phyloP scores from a whole-genome alignment of 2,329 filamentous ascomycete genomes.

The Emergomyces orientalis region DNA sequence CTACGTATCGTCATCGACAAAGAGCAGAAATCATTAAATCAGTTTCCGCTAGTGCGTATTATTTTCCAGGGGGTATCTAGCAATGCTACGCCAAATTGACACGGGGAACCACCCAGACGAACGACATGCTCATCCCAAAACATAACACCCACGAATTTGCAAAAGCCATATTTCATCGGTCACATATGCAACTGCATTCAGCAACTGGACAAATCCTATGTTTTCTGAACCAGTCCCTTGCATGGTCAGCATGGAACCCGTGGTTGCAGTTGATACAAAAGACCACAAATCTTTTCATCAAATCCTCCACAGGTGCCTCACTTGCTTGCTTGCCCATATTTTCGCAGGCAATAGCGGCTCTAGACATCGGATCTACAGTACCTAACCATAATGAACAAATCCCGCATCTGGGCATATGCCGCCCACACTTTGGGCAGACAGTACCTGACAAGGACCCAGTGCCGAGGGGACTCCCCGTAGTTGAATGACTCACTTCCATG shows the following conservation, averaged over 20 bases:
- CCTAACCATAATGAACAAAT: slow-evolving; percentile 55
- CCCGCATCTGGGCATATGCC: slow-evolving; percentile 54
- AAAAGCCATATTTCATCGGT: slow-evolving; percentile 14
- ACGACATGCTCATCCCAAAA: not conserved
- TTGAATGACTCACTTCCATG: slow-evolving; percentile 28
- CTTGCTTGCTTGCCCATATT: slow-evolving; percentile 15
- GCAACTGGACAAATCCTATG: slow-evolving; percentile 48
- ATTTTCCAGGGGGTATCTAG: not conserved
- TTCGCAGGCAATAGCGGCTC: slow-evolving; percentile 29
- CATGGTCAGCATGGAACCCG: slow-evolving; percentile 55
- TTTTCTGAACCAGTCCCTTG: slow-evolving; percentile 50
- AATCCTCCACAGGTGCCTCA: slow-evolving; percentile 26
- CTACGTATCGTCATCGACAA: not conserved
- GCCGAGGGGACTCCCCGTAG: slow-evolving; percentile 29
- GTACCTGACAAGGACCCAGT: slow-evolving; percentile 38
- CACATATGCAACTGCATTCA: slow-evolving; percentile 47
- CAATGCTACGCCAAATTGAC: not conserved
- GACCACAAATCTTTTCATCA: slow-evolving; percentile 47
- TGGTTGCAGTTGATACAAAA: slow-evolving; percentile 57
- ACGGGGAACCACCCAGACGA: not conserved
- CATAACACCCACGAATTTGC: not conserved
- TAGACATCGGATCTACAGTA: slow-evolving; percentile 45
- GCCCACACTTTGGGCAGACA: slow-evolving; percentile 52
- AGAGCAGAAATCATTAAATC: too few relatives aligned
- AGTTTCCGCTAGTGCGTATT: not conserved